Conservation (phyloP, 306 rosid genomes). For the Ormosia semicastrata region DNA sequence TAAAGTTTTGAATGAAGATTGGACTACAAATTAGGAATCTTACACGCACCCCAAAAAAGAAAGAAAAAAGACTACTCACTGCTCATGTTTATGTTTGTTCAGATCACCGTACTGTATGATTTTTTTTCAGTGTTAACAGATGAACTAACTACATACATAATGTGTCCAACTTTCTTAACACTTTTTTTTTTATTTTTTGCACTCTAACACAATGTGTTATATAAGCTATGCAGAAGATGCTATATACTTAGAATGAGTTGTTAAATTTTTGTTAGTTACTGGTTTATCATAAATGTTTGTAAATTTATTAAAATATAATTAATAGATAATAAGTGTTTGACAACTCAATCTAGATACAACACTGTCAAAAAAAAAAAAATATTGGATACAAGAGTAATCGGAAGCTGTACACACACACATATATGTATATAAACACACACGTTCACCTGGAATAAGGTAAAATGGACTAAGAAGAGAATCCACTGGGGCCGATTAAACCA, state of each 20-base stretch:
- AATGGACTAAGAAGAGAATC: slow-evolving; percentile 60
- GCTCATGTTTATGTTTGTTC: neutral
- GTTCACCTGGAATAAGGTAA: slow-evolving; percentile 50
- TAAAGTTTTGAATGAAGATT: neutral
- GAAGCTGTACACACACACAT: no score
- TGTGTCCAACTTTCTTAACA: neutral
- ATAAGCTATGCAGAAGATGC: no score
- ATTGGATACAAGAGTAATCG: no score
- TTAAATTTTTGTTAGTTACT: no score
- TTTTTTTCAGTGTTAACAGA: neutral
- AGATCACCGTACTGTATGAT: neutral
- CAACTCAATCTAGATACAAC: no score
- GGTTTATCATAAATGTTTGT: no score
- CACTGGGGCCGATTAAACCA: slow-evolving; percentile 67
- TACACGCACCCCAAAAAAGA: neutral
- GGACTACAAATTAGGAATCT: neutral
- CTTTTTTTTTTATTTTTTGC: no score
- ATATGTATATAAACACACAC: neutral
- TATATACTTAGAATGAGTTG: no score
- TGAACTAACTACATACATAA: neutral
- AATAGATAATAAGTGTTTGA: no score
- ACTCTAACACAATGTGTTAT: neutral
- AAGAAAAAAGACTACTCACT: neutral
- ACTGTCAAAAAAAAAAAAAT: no score
- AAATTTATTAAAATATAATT: no score